Base-by-base conservation (phyloP, 2,329 filamentous ascomycete genomes). In the Apiospora arundinis region DNA sequence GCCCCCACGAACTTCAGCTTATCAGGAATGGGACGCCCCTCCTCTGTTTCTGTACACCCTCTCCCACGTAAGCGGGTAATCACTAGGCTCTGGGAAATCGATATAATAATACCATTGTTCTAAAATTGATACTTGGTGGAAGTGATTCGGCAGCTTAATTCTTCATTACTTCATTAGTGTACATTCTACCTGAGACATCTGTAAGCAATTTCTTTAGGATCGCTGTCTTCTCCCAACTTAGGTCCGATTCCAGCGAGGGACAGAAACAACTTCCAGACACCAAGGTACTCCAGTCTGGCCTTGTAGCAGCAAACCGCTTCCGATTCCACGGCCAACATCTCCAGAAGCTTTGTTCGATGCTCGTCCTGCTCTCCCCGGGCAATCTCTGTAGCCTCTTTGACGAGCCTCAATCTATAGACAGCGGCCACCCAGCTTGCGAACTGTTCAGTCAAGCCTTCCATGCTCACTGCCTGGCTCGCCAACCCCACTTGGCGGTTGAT, bases 271-370 rank as follows among this genome's bases (percentile, higher is more conserved):
- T 44, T 14, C 42, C 69, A 70, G 21, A 63, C 21, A 1, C 68
- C 71, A n/a, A 70, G 32, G n/a, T 40, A 44, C n/a, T 68, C 71
- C 1, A 70, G 40, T 44, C 71, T 60, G 6, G 71, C 71, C 6
- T 66, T 65, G 42, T 70, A 70, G n/a, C 60, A 37, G 2, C 21
- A 14, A 4, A 46, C 44, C 14, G 32, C 46, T 23, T 68, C 56
- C 1, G 68, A 25, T 11, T 69, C 68, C 2, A n/a, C 60, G 1
- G 21, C 21, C 1, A 72, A 16, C 18, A 67, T 49, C 6, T n/a
- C 23, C 9, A 72, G 48, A 42, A 72, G 46, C 25, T 44, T 14
- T 6, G 49, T 21, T 1, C 68, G 63, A n/a, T 45, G 21, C 9
- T 67, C 23, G 4, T 72, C 68, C 5, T 46, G 46, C 37, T 70